Conservation (phyloP, 1,139 yeast genomes). For the Pichia norvegensis region DNA sequence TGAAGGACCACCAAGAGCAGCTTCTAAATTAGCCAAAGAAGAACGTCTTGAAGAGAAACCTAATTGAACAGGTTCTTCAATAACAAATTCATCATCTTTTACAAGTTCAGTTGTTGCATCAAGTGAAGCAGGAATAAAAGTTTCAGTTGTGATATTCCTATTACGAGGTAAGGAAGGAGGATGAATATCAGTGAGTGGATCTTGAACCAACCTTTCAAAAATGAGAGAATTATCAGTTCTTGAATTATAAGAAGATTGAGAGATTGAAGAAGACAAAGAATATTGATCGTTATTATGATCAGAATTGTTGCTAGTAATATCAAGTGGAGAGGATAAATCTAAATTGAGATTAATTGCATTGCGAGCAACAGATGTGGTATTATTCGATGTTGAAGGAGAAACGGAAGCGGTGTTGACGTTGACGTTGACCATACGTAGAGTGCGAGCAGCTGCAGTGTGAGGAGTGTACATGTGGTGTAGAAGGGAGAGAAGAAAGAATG, state of each 20-base stretch:
- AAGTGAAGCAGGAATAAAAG: constrained; percentile 74
- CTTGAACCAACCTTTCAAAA: constrained; percentile 60
- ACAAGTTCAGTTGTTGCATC: constrained; percentile 59
- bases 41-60: constrained; percentile 56
- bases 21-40: constrained; percentile 51
- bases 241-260: constrained; percentile 5
- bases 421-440: neutral
- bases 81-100: constrained; percentile 1
- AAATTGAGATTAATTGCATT: neutral
- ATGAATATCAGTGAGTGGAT: constrained; percentile 30
- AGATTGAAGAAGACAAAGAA: constrained; percentile 11
- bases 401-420: neutral
- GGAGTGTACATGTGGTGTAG: neutral
- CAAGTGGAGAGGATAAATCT: neutral
- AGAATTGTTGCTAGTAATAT: neutral
- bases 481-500: neutral
- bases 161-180: constrained; percentile 30
- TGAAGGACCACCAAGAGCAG: constrained; percentile 33
- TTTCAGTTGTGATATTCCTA: constrained; percentile 47
- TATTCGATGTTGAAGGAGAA: constrained; percentile 1
- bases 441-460: neutral
- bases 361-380: neutral
- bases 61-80: constrained; percentile 37
- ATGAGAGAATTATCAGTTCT: constrained; percentile 35
- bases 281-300: constrained; percentile 7